Evolutionary conservation across 192 early-diverging fungal species (phyloP).

Genomic region (Coemansia sp.): DNA sequence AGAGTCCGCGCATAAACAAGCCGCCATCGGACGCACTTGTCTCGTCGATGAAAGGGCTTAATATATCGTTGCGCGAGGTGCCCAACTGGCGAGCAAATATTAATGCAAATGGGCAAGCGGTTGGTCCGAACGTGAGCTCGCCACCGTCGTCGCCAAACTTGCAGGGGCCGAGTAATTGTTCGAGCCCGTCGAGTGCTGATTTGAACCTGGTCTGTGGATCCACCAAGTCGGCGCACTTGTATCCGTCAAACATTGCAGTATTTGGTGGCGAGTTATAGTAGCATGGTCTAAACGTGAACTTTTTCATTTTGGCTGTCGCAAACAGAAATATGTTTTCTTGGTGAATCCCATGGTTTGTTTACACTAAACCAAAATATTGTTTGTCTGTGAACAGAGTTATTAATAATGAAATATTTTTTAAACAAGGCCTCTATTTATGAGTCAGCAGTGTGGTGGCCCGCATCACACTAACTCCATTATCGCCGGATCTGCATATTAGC

Average conservation of each 20-base stretch:
- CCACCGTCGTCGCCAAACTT: conserved; percentile 42
- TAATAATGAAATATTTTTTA: too few relatives aligned
- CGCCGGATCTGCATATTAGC: too few relatives aligned
- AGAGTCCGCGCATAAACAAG: not conserved
- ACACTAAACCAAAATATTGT: too few relatives aligned
- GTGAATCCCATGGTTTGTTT: too few relatives aligned
- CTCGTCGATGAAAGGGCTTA: not conserved
- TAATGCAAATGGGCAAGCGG: conserved; percentile 9
- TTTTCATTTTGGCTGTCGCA: too few relatives aligned
- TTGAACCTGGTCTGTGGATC: not conserved
- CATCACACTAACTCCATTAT: too few relatives aligned
- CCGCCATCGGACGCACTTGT: not conserved
- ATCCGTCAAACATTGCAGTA: not conserved
- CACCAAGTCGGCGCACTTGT: not conserved
- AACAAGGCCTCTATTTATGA: too few relatives aligned
- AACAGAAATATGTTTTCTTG: too few relatives aligned
- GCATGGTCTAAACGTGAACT: too few relatives aligned
- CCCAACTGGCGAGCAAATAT: not conserved
- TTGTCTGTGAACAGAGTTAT: too few relatives aligned
- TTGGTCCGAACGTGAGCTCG: conserved; percentile 41
- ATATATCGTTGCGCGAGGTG: not conserved
- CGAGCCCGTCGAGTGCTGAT: conserved; percentile 11
- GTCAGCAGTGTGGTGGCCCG: too few relatives aligned
- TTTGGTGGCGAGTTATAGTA: not conserved
- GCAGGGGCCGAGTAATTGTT: conserved; percentile 13